Evolutionary conservation across 2,329 filamentous ascomycete species (phyloP).

Genomic region (Endoconidiophora polonica): DNA sequence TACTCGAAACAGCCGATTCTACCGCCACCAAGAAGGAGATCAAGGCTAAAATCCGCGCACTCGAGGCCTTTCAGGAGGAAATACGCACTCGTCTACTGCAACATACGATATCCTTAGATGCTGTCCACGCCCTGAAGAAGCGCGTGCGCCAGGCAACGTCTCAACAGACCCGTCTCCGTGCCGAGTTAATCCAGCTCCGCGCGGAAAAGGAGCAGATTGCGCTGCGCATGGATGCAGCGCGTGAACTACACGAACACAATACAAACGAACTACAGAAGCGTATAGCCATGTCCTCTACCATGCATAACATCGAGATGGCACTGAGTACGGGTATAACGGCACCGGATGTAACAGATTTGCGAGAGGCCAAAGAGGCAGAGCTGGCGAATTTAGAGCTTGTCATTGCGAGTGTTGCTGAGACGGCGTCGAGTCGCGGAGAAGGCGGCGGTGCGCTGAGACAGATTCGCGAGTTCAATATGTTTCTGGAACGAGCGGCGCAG

Average conservation of each 20-base stretch:
- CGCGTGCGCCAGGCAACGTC: constrained; percentile 40
- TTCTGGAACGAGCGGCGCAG: constrained; percentile 42
- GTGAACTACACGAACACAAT: constrained; percentile 40
- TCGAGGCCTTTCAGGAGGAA: constrained; percentile 43
- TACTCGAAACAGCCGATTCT: constrained; percentile 22
- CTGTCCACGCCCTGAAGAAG: constrained; percentile 38
- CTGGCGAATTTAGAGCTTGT: constrained; percentile 40
- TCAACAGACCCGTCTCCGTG: constrained; percentile 38
- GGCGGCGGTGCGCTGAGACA: constrained; percentile 37
- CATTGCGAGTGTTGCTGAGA: constrained; percentile 35
- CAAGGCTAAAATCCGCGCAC: constrained; percentile 35
- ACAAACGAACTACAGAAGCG: constrained; percentile 24
- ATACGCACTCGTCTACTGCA: constrained; percentile 37
- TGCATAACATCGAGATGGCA: constrained; percentile 46
- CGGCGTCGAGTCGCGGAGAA: constrained; percentile 32
- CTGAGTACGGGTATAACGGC: constrained; percentile 34
- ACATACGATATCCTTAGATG: constrained; percentile 44
- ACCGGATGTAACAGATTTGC: constrained; percentile 22
- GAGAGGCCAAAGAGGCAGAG: constrained; percentile 32
- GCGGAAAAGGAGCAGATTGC: constrained; percentile 45
- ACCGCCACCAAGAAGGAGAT: constrained; percentile 34
- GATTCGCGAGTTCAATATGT: constrained; percentile 44
- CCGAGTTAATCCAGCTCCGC: constrained; percentile 42
- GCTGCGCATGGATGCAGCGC: constrained; percentile 45
- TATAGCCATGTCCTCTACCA: constrained; percentile 36